Conservation (phyloP, 257 asterid species). For the Nicotiana paniculata region DNA sequence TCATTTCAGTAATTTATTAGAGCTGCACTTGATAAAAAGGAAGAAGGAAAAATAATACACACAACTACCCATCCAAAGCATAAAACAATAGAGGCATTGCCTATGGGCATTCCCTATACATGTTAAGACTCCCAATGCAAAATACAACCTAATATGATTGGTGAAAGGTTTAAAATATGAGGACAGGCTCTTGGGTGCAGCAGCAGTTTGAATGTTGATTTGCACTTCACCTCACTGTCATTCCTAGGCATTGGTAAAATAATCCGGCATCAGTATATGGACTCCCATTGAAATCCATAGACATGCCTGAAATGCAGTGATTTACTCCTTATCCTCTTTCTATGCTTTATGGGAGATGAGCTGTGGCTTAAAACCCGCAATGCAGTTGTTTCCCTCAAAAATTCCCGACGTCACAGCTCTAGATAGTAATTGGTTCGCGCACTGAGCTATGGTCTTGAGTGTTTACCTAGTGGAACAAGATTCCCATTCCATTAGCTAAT, state of each 20-base stretch:
- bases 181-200: neutral
- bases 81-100: neutral
- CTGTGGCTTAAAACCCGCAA: neutral
- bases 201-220: neutral
- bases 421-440: neutral
- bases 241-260: neutral
- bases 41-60: neutral
- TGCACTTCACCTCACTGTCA: neutral
- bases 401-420: neutral
- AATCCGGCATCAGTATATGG: neutral
- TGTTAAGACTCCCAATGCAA: neutral
- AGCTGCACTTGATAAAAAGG: neutral
- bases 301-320: neutral
- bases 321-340: neutral
- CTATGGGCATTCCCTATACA: neutral
- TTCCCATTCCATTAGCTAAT: neutral
- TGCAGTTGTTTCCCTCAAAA: neutral
- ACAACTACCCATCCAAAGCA: neutral
- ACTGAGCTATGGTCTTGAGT: neutral
- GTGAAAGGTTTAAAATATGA: neutral
- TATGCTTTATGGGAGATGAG: neutral
- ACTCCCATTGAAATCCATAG: neutral
- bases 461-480: neutral
- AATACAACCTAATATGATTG: neutral
- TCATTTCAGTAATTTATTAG: neutral